These are phyloP conservation scores for Blastocystis sp. DNA, from an alignment of 352 stramenopile genomes.

Conservation along the genomic window DNA sequence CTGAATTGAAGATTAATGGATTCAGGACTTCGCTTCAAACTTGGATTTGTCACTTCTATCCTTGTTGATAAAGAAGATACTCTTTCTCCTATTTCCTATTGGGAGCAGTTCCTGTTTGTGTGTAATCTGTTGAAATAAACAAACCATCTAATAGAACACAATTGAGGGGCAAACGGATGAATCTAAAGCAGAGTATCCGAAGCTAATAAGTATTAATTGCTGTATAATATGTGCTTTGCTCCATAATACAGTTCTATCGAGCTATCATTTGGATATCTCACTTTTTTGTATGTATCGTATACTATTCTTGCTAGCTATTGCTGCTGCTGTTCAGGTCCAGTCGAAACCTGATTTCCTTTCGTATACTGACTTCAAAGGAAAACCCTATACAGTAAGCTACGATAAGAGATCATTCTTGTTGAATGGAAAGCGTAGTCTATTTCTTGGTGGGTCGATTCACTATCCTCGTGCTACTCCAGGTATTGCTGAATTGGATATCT, in stretches of 20 bases:
- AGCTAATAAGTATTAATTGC: background rate
- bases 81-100: no score
- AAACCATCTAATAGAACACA: background rate
- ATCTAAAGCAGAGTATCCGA: background rate
- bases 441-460: constrained; percentile 25
- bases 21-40: no score
- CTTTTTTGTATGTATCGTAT: background rate
- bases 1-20: no score
- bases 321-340: background rate
- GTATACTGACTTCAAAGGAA: constrained; percentile 28
- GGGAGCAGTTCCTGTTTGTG: no score
- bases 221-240: background rate
- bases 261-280: background rate
- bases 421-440: constrained; percentile 25
- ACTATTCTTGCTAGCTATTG: constrained; percentile 23
- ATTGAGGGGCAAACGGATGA: background rate
- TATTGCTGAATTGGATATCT: background rate
- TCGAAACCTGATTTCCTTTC: constrained; percentile 10
- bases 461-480: constrained; percentile 46
- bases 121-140: no score
- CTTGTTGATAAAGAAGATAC: no score
- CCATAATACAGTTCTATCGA: background rate
- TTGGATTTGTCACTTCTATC: no score
- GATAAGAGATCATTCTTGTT: constrained; percentile 39
- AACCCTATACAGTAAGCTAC: constrained; percentile 42